These are phyloP conservation scores for Cryptosporidium bovis DNA, from an alignment of 169 alveolate species.

Conservation along the genomic window DNA sequence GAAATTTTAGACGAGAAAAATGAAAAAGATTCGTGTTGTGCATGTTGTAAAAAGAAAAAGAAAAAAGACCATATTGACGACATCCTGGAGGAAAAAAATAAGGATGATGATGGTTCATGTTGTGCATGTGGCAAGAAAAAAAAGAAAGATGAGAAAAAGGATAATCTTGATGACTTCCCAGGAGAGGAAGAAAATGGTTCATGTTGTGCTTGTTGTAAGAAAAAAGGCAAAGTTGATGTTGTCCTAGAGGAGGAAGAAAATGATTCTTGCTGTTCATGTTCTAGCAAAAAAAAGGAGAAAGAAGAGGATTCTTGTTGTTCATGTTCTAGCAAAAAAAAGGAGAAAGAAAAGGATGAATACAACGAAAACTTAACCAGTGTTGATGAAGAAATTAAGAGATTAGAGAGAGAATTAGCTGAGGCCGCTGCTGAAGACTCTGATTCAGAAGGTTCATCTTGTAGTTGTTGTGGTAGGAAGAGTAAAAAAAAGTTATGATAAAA, in stretches of 20 bases:
- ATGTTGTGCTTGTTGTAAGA: background rate
- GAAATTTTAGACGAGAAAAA: background rate
- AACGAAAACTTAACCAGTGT: background rate
- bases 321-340: background rate
- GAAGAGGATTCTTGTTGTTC: constrained; percentile 17
- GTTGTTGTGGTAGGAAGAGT: background rate
- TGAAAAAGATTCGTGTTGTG: background rate
- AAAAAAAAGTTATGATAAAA: background rate
- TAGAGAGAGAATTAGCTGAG: constrained; percentile 5
- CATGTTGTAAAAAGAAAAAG: background rate
- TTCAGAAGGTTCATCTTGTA: background rate
- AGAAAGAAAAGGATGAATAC: background rate
- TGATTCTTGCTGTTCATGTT: background rate
- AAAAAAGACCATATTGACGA: background rate
- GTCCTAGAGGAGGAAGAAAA: background rate
- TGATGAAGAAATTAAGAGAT: constrained; percentile 1
- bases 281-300: constrained; percentile 16
- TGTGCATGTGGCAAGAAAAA: background rate
- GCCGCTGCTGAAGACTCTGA: constrained; percentile 1
- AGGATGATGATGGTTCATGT: background rate
- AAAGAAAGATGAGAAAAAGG: background rate
- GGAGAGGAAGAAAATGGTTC: constrained; percentile 9
- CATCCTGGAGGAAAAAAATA: background rate
- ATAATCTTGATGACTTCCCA: background rate
- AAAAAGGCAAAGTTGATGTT: background rate